Conservation (phyloP, 2,329 filamentous ascomycete species). For the Lecanosticta acicola region DNA sequence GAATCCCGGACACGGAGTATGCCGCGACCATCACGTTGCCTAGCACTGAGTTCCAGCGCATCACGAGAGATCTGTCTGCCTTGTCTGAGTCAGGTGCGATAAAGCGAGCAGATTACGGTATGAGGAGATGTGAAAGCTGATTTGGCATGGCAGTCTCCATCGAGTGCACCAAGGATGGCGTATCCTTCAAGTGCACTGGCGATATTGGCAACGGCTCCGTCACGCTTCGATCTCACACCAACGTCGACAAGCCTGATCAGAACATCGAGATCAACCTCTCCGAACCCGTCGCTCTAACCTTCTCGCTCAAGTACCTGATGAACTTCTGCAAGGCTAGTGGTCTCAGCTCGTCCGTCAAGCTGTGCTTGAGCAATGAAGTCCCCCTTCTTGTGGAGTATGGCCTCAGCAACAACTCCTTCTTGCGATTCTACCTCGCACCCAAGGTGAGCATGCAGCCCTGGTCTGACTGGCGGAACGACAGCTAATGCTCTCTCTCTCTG, state of each 20-base stretch:
- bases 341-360: slow-evolving; percentile 74
- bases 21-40: slow-evolving; percentile 88
- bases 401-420: slow-evolving; percentile 73
- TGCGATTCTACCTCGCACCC: slow-evolving; percentile 95
- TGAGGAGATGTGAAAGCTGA: not conserved
- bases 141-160: slow-evolving; percentile 65
- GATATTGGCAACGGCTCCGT: slow-evolving; percentile 96
- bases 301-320: slow-evolving; percentile 98
- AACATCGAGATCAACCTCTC: slow-evolving; percentile 85
- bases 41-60: slow-evolving; percentile 82
- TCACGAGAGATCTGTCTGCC: slow-evolving; percentile 84
- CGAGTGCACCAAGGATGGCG: slow-evolving; percentile 91
- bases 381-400: slow-evolving; percentile 91
- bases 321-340: slow-evolving; percentile 99
- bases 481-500: slow-evolving; percentile 4
- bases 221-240: slow-evolving; percentile 80
- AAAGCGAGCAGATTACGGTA: not conserved
- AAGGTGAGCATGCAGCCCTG: slow-evolving; percentile 61
- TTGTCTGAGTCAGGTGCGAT: slow-evolving; percentile 89
- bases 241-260: slow-evolving; percentile 80
- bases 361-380: slow-evolving; percentile 93
- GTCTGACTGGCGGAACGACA: slow-evolving; percentile 1
- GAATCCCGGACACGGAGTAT: slow-evolving; percentile 98
- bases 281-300: slow-evolving; percentile 89
- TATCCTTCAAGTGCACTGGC: slow-evolving; percentile 89